phyloP scores from a whole-genome alignment of 2,329 filamentous ascomycete species.

The Rutstroemia sp. region DNA sequence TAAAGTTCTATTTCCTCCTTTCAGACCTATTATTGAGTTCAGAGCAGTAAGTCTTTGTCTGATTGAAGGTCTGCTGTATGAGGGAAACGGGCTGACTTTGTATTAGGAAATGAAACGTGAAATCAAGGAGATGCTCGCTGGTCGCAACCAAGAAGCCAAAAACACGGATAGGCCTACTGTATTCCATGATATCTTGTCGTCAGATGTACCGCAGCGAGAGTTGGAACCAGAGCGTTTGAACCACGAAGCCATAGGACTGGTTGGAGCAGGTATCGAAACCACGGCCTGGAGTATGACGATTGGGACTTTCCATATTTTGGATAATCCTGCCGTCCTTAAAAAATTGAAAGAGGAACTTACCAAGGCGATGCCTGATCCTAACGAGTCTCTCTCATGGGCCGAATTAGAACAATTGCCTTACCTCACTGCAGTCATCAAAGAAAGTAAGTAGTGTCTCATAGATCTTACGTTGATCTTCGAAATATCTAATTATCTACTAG shows the following conservation, averaged over 20 bases:
- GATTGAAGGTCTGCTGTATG: neutral
- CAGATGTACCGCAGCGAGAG: conserved; percentile 28
- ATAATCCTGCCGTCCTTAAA: conserved; percentile 24
- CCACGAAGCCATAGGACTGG: conserved; percentile 28
- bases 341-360: conserved; percentile 31
- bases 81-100: neutral
- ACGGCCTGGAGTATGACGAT: conserved; percentile 29
- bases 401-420: conserved; percentile 26
- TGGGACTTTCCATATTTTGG: conserved; percentile 31
- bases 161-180: conserved; percentile 17
- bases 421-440: conserved; percentile 29
- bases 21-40: neutral
- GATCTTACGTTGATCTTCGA: neutral
- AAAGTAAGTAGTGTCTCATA: conserved; percentile 27
- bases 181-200: conserved; percentile 19
- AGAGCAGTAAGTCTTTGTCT: neutral
- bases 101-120: neutral
- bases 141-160: conserved; percentile 4
- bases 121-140: conserved; percentile 1
- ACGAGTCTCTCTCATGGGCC: conserved; percentile 11
- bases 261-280: conserved; percentile 33
- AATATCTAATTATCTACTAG: neutral
- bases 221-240: conserved; percentile 28
- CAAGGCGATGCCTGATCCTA: neutral
- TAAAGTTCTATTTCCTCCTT: neutral